Percentiles rank a stretch among this genome's conserved stretches.
Conservation (phyloP, 345 rosid genomes). For the Camelina sativa region DNA sequence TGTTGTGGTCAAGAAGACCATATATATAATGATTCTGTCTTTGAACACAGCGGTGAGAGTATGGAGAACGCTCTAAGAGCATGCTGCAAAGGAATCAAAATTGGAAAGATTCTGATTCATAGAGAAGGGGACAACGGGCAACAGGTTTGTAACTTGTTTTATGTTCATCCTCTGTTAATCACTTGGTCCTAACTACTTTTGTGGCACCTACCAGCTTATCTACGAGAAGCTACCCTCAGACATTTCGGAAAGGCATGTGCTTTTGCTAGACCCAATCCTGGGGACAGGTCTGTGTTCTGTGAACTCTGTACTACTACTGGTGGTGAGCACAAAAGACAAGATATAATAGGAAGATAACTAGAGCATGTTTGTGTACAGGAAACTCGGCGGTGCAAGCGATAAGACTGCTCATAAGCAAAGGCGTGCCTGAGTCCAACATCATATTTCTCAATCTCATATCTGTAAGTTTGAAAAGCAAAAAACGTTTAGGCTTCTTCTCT, state of each 20-base stretch:
- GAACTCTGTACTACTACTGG: not conserved
- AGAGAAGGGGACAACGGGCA: conserved; percentile 98
- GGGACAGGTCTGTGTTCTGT: conserved; percentile 73
- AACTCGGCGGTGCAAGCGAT: conserved; percentile 95
- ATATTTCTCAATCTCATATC: conserved; percentile 92
- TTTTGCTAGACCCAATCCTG: conserved; percentile 86
- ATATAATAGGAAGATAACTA: not conserved
- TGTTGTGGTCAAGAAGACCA: not conserved
- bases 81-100: conserved; percentile 95
- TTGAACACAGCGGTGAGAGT: conserved; percentile 75
- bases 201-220: conserved; percentile 58
- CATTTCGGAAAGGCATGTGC: conserved; percentile 86
- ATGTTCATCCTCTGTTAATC: conserved; percentile 4
- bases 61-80: conserved; percentile 97
- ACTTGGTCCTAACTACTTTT: not conserved
- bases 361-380: conserved; percentile 45
- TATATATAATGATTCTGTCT: not conserved
- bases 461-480: conserved; percentile 54
- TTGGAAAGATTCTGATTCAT: conserved; percentile 92
- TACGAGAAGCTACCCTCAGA: conserved; percentile 88
- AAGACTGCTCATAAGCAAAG: conserved; percentile 75
- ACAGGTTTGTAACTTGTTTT: conserved; percentile 67
- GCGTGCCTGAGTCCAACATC: conserved; percentile 86
- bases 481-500: conserved; percentile 12
- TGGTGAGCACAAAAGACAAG: not conserved